Evolutionary conservation across 2,329 filamentous ascomycete genomes (phyloP).

Genomic region (Colletotrichum sp.): DNA sequence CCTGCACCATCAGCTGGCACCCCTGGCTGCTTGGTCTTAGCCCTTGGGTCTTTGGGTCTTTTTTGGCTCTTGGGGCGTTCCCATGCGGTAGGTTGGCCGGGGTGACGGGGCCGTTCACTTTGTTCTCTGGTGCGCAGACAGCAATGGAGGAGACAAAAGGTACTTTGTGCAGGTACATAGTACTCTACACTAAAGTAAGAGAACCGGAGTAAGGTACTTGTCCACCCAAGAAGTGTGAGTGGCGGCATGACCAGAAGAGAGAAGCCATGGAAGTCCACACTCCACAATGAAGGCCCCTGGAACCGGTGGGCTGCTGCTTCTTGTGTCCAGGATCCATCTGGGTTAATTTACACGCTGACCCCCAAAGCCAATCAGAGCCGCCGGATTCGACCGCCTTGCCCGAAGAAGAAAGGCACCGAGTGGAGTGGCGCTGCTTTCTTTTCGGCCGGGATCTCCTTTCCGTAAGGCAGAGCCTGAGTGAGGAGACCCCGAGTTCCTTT

Average conservation of each 20-base stretch:
- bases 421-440: slow-evolving; percentile 12
- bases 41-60: background rate
- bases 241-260: background rate
- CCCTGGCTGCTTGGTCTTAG: background rate
- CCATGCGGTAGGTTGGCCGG: background rate
- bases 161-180: background rate
- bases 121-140: background rate
- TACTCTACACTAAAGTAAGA: background rate
- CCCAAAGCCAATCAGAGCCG: background rate
- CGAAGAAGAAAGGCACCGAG: slow-evolving; percentile 9
- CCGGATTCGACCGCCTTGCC: background rate
- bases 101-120: background rate
- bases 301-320: background rate
- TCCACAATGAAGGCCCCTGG: background rate
- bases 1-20: background rate
- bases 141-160: background rate
- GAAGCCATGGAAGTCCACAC: background rate
- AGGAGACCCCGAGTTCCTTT: background rate
- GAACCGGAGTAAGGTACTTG: background rate
- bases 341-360: slow-evolving; percentile 1
- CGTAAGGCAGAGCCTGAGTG: background rate
- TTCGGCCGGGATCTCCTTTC: slow-evolving; percentile 12
- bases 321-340: background rate
- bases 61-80: background rate
- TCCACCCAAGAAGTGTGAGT: background rate